These are phyloP conservation scores for Sphaerostilbella broomeana DNA, from an alignment of 2,329 filamentous ascomycete genomes.

Conservation along the genomic window DNA sequence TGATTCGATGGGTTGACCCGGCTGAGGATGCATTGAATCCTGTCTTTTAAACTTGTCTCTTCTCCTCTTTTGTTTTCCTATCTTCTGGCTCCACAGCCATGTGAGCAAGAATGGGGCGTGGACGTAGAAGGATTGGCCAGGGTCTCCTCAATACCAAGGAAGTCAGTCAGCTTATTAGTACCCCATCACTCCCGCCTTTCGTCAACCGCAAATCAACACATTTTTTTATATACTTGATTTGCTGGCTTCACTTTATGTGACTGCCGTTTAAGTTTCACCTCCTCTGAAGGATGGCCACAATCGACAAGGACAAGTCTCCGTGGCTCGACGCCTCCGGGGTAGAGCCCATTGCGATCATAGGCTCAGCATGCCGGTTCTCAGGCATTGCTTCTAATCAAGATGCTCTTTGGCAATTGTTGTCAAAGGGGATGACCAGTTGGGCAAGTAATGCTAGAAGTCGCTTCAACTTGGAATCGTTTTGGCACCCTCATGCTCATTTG, in stretches of 20 bases:
- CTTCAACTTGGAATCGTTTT: constrained; percentile 13
- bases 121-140: background rate
- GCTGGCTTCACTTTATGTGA: background rate
- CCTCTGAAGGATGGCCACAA: constrained; percentile 3
- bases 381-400: constrained; percentile 28
- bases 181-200: constrained; percentile 2
- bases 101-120: constrained; percentile 9
- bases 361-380: constrained; percentile 34
- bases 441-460: constrained; percentile 9
- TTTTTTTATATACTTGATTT: constrained; percentile 3
- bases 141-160: constrained; percentile 5
- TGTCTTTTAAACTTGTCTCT: background rate
- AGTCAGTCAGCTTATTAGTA: constrained; percentile 8
- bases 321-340: constrained; percentile 9
- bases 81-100: constrained; percentile 2
- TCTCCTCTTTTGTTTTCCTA: constrained; percentile 1
- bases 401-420: constrained; percentile 32
- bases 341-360: constrained; percentile 38
- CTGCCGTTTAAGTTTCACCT: background rate
- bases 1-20: constrained; percentile 1
- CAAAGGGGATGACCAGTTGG: constrained; percentile 15
- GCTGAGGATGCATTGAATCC: constrained; percentile 3
- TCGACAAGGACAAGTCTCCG: background rate
- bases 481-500: constrained; percentile 11
- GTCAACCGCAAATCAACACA: constrained; percentile 9